These are phyloP conservation scores for Pugionium cornutum DNA, from an alignment of 345 rosid species.

Conservation along the genomic window DNA sequence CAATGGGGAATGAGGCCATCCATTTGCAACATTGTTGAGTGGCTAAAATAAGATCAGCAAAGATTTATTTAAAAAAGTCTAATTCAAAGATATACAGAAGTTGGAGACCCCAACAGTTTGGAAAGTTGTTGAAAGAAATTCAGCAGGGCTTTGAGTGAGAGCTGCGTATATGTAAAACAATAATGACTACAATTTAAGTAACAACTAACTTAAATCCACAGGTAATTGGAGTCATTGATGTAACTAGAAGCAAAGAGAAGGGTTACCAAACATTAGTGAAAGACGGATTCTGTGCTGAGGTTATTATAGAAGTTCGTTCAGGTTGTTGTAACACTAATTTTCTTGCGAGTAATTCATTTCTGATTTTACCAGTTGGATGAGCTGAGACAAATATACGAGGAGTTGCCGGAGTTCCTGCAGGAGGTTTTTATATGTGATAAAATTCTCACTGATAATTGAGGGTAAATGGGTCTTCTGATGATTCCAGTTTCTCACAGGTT, in stretches of 20 bases:
- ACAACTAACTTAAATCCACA: slow-evolving; percentile 34
- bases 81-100: background rate
- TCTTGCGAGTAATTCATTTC: slow-evolving; percentile 18
- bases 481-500: slow-evolving; percentile 52
- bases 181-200: slow-evolving; percentile 20
- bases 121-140: slow-evolving; percentile 14
- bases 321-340: slow-evolving; percentile 10
- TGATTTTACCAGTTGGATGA: slow-evolving; percentile 71
- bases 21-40: slow-evolving; percentile 7
- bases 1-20: background rate
- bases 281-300: slow-evolving; percentile 95
- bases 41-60: slow-evolving; percentile 3
- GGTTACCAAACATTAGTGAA: slow-evolving; percentile 84
- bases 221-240: slow-evolving; percentile 92
- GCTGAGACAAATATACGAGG: slow-evolving; percentile 91
- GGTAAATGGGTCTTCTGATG: slow-evolving; percentile 24
- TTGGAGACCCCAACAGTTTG: slow-evolving; percentile 11
- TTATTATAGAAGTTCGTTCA: slow-evolving; percentile 36
- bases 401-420: slow-evolving; percentile 83
- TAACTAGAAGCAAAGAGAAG: slow-evolving; percentile 75
- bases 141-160: slow-evolving; percentile 18
- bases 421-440: slow-evolving; percentile 53
- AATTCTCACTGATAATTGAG: slow-evolving; percentile 22
- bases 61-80: background rate
- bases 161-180: slow-evolving; percentile 10